phyloP scores from a whole-genome alignment of 2,329 filamentous ascomycete species.

The Pseudonectria buxi region DNA sequence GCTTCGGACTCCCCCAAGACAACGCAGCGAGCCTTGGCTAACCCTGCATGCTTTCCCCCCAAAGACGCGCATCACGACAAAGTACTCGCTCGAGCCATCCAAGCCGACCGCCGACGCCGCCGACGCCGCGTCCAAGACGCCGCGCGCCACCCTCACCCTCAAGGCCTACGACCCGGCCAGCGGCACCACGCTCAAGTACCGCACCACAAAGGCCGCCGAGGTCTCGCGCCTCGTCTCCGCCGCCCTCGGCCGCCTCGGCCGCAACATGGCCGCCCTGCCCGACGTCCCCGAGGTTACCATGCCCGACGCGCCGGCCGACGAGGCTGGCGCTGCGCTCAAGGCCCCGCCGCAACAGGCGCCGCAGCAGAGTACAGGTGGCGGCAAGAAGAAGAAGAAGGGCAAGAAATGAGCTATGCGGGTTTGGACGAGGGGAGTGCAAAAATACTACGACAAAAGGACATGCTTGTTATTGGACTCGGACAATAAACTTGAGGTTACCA shows the following conservation, averaged over 20 bases:
- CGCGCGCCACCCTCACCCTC: conserved; percentile 66
- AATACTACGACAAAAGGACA: neutral
- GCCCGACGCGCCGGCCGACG: conserved; percentile 24
- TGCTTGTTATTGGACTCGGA: no score
- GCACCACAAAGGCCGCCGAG: conserved; percentile 84
- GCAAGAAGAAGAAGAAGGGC: conserved; percentile 66
- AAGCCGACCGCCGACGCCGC: conserved; percentile 21
- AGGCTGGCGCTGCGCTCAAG: conserved; percentile 14
- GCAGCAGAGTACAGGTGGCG: conserved; percentile 32
- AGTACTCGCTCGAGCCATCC: conserved; percentile 65
- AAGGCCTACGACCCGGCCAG: conserved; percentile 84
- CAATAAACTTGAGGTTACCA: no score
- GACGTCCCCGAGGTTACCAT: conserved; percentile 27
- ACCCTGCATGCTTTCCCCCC: no score
- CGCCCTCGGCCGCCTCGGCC: conserved; percentile 68
- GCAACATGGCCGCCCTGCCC: conserved; percentile 55
- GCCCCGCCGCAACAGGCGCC: conserved; percentile 20
- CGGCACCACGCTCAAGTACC: conserved; percentile 83
- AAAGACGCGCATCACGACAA: conserved; percentile 85
- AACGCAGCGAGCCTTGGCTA: neutral
- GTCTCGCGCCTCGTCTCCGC: conserved; percentile 70
- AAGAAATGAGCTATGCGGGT: conserved; percentile 47
- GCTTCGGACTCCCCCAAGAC: conserved; percentile 4
- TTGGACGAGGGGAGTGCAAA: neutral
- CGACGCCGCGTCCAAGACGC: conserved; percentile 35